These are phyloP conservation scores for Cucurbita maxima DNA, from an alignment of 306 rosid genomes.

Conservation along the genomic window DNA sequence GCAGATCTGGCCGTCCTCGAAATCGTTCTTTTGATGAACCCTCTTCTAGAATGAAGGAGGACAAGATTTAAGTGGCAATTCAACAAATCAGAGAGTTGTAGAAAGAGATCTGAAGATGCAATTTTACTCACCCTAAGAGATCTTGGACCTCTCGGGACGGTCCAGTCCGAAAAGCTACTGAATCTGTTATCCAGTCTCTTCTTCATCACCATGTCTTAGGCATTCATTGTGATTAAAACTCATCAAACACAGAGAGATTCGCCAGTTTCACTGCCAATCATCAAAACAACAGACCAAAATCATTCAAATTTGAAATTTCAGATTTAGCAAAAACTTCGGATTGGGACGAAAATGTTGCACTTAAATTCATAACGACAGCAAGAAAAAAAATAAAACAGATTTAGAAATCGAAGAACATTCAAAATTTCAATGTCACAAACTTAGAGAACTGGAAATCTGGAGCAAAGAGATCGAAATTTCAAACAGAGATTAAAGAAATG, in stretches of 20 bases:
- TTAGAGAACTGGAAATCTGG: no score
- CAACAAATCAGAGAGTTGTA: not conserved
- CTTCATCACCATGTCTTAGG: conserved; percentile 75
- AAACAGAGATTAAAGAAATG: not conserved
- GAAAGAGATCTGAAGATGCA: conserved; percentile 1
- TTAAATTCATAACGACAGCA: not conserved
- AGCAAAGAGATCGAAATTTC: not conserved
- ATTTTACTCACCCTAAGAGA: conserved; percentile 62
- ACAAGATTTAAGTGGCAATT: conserved; percentile 13
- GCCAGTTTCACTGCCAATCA: conserved; percentile 27
- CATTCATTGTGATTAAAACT: conserved; percentile 25
- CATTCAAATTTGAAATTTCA: conserved; percentile 1
- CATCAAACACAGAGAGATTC: conserved; percentile 33
- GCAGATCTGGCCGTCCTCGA: conserved; percentile 35
- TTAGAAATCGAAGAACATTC: not conserved
- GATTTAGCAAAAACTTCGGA: not conserved
- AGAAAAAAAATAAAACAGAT: not conserved
- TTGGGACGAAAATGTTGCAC: not conserved
- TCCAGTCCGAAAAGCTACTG: conserved; percentile 50
- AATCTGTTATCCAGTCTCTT: conserved; percentile 47
- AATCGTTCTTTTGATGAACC: conserved; percentile 31
- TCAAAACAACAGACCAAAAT: conserved; percentile 2
- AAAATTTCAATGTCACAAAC: not conserved
- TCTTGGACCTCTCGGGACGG: conserved; percentile 66
- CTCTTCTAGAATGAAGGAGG: conserved; percentile 41